Base-by-base conservation (phyloP, 2,329 filamentous ascomycete genomes). In the Trichoderma sp. region DNA sequence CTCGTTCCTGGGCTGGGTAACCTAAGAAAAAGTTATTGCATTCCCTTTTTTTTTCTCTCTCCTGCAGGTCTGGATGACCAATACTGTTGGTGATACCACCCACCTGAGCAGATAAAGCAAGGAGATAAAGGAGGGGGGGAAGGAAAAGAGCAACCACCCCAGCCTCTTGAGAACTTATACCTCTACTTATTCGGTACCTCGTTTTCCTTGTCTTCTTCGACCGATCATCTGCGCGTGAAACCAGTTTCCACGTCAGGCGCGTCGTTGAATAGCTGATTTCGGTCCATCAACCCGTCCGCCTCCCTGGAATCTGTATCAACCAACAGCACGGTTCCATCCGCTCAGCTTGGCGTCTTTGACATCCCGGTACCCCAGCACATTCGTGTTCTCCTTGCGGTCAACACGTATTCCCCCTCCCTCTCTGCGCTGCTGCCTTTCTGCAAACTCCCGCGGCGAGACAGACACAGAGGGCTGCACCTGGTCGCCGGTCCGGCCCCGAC, bases 11-110 rank as follows among this genome's bases (percentile, higher is more conserved):
- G 32, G n/a, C 18, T 7, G 12, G 15, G 39, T 21, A 18, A 8
- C 14, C 39, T 28, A 12, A 60, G n/a, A 24, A 32, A 51, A 36
- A 21, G 30, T 43, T 24, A 57, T 21, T 36, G 21, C 12, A 26
- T 58, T 43, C 15, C 53, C 24, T 30, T 21, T 21, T 24, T 34
- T n/a, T 32, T 7, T 60, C 30, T 26, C 34, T 34, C n/a, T 61
- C 57, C 21, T 69, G 53, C 56, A 68, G 39, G 21, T 53, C n/a
- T 26, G 14, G 36, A 62, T 58, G 56, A 53, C 66, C 66, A 61
- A 58, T 61, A 61, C 21, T 28, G 57, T 69, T 51, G 66, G 56
- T 69, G 66, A 69, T 69, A 61, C 66, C 56, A 69, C 66, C 57
- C 57, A 62, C 57, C 56, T 36, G 39, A 62, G 39, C 53, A 69